Base-by-base conservation (phyloP, 129 eudicot species). In the Chrysanthemum seticuspe region DNA sequence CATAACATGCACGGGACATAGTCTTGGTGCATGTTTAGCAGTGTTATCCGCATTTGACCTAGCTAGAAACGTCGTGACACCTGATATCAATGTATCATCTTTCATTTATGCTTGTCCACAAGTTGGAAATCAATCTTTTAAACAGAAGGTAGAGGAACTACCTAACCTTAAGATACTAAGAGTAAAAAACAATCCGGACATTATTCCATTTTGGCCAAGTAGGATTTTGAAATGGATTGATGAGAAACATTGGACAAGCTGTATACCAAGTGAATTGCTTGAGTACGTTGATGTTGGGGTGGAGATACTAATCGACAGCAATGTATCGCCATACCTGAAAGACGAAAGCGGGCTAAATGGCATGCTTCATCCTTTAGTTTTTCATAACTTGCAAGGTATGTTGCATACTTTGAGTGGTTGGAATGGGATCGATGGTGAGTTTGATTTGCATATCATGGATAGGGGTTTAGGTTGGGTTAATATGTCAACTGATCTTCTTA, bases 11-110 rank as follows among this genome's bases (percentile, higher is more conserved):
- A 31, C 50, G 2, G 78, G 83, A 58, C 83, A 79, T 13, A 79
- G 82, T 70, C 82, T 78, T 23, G 82, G 78, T 29, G 83, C 78
- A 13, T 65, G 78, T 21, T 60, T 79, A 27, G 67, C 83, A 1
- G 68, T 51, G 18, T 19, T 79, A 64, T 64, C 83, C 8, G 83
- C 83, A 29, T 49, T 79, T 21, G 83, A 79, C 64, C 15, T 79
- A 0, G 83, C 74, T 21, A 52, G 48, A 6, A 79, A 79, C 13
- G 29, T 57, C 10, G 78, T 67, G 7, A 34, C 69, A 1, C 73
- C 73, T 4, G 64, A 68, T 11, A 65, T 65, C 19, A 57, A 65
- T 0, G 83, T 79, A 11, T 65, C 83, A 0, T 73, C 74, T 45
- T 72, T 79, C 48, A n/a, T 73, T 50, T 65, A 52, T 0, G 69